Base-by-base conservation (phyloP, 345 rosid species). In the Gossypioides kirkii region DNA sequence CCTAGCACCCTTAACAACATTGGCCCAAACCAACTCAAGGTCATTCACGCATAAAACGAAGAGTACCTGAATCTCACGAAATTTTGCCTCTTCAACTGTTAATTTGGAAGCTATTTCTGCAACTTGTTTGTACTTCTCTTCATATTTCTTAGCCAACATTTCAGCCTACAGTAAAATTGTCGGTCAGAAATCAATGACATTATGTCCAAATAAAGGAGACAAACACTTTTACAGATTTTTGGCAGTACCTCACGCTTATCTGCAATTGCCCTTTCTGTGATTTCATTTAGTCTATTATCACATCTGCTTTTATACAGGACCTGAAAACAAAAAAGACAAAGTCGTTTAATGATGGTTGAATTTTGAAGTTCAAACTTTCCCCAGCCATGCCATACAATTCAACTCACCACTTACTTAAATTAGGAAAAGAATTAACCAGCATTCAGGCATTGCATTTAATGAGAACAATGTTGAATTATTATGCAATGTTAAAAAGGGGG, bases 91-190 rank as follows among this genome's bases (percentile, higher is more conserved):
- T 81, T 95, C 96, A 71, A 95, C 84, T 23, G 99, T 88, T 82
- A 95, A 86, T 77, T 92, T 92, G 78, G 99, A 92, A 59, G 97
- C 97, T 79, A 91, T 77, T 83, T 91, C 98, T 73, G 97, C 91
- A 62, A 92, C 98, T 86, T 95, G 99, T 83, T 88, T 92, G 84
- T 95, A 95, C 83, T 88, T 95, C 83, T 95, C 99, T 83, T 92
- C 98, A 79, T 92, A 92, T 81, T 95, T 95, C 83, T 91, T 95
- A 50, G 87, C 92, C 85, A 91, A 82, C 71, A 80, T 74, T 79
- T 91, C 98, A 23, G 96, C 99, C 99, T 95, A 83, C 70, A 79
- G 76, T 38, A 76, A 81, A 77, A 76, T 72, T 59, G 62, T 61
- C 43, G 69, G 36, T 70, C 69, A 14, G 67, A 65, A 74, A 81